Evolutionary conservation across 345 rosid genomes (phyloP).

Genomic region (Zanthoxylum bungeanum): DNA sequence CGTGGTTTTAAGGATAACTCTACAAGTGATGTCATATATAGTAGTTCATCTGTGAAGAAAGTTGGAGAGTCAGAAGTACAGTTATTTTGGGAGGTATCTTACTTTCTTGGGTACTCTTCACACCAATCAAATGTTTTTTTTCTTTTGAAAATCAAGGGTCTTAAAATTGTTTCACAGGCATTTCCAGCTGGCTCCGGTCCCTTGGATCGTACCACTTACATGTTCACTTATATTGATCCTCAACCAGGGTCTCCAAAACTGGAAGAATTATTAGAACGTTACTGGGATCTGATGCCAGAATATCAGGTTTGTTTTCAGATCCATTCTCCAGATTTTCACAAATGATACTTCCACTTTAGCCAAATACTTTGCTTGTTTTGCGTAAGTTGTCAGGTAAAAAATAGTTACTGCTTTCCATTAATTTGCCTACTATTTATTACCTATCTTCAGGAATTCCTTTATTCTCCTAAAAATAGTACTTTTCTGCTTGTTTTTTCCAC

Average conservation of each 20-base stretch:
- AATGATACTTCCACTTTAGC: neutral
- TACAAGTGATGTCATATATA: constrained; percentile 81
- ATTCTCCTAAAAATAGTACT: neutral
- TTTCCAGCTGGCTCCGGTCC: constrained; percentile 97
- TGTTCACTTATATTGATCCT: constrained; percentile 91
- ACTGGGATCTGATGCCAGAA: constrained; percentile 86
- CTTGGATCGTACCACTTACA: constrained; percentile 86
- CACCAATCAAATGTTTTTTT: neutral
- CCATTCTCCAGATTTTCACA: neutral
- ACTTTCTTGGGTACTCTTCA: neutral
- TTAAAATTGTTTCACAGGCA: constrained; percentile 50
- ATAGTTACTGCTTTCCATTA: neutral
- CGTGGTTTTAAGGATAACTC: constrained; percentile 74
- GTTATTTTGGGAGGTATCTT: constrained; percentile 87
- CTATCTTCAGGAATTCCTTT: neutral
- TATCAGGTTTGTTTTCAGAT: constrained; percentile 61
- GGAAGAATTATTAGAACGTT: constrained; percentile 83
- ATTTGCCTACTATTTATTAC: constrained; percentile 3
- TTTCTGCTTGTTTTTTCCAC: neutral
- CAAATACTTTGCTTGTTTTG: neutral
- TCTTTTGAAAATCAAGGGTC: constrained; percentile 9
- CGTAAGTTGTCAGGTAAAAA: neutral
- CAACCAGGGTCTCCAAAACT: constrained; percentile 68
- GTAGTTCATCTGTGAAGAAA: constrained; percentile 66
- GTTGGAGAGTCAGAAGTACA: constrained; percentile 72